Evolutionary conservation across 306 rosid genomes (phyloP).

Genomic region (Trifolium subterraneum): DNA sequence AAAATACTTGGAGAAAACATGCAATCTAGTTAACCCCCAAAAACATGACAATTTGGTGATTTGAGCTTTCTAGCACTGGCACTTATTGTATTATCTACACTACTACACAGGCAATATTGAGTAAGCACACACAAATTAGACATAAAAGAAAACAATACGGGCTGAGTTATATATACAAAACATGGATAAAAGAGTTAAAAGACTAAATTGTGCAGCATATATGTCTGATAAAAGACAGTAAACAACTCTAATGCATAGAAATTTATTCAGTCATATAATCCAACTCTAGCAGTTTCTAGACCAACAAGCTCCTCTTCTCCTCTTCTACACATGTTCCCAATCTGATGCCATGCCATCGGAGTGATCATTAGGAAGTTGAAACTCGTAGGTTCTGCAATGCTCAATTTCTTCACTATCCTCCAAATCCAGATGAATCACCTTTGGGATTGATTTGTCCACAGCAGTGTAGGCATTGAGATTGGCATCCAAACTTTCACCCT

Average conservation of each 20-base stretch:
- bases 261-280: conserved; percentile 35
- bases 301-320: conserved; percentile 62
- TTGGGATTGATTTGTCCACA: conserved; percentile 35
- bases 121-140: conserved; percentile 24
- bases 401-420: conserved; percentile 47
- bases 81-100: conserved; percentile 8
- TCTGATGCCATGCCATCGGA: conserved; percentile 65
- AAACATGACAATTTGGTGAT: conserved; percentile 1
- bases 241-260: conserved; percentile 10
- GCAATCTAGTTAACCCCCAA: background rate
- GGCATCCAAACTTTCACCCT: conserved; percentile 40
- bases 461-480: conserved; percentile 38
- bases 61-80: background rate
- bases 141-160: background rate
- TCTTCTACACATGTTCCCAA: conserved; percentile 85
- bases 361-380: conserved; percentile 44
- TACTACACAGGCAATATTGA: conserved; percentile 18
- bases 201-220: conserved; percentile 18
- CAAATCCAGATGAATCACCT: conserved; percentile 44
- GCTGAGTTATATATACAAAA: conserved; percentile 31
- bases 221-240: conserved; percentile 31
- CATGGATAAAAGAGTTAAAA: conserved; percentile 18
- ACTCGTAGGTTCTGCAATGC: conserved; percentile 32
- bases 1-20: background rate
- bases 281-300: conserved; percentile 36